These are phyloP conservation scores for Agrostemma githago DNA, from an alignment of 148 eudicot species.

Conservation along the genomic window DNA sequence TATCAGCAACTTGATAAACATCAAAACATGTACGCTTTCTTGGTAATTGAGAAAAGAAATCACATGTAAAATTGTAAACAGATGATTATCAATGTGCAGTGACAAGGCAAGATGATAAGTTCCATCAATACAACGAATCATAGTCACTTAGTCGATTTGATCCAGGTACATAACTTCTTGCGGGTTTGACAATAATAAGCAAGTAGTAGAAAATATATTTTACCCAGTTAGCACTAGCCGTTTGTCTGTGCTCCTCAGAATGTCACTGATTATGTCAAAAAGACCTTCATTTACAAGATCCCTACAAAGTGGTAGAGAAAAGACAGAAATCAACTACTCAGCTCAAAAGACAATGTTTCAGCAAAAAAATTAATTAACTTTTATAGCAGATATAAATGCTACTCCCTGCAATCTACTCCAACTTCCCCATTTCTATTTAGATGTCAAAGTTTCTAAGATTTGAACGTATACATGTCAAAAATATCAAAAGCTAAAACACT, in stretches of 20 bases:
- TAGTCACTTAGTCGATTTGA: neutral
- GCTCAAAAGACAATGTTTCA: neutral
- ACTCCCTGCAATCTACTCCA: neutral
- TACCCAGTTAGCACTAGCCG: constrained; percentile 87
- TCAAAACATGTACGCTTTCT: neutral
- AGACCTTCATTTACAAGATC: constrained; percentile 88
- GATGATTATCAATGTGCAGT: neutral
- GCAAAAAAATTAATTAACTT: neutral
- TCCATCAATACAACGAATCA: neutral
- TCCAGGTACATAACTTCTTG: constrained; percentile 9
- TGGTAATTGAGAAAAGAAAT: neutral
- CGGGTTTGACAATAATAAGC: neutral
- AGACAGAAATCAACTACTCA: constrained; percentile 12
- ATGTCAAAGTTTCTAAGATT: neutral
- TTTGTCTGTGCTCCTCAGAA: constrained; percentile 63
- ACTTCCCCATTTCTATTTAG: neutral
- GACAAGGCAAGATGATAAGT: neutral
- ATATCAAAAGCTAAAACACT: neutral
- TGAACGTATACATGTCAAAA: neutral
- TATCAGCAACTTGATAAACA: neutral
- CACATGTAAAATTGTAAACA: neutral
- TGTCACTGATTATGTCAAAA: constrained; percentile 69
- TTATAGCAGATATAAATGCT: neutral
- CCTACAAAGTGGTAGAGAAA: constrained; percentile 37
- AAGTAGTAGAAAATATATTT: constrained; percentile 12